Evolutionary conservation across 1,284 basidiomycete species (phyloP).

Genomic region (Schizophyllum amplum): DNA sequence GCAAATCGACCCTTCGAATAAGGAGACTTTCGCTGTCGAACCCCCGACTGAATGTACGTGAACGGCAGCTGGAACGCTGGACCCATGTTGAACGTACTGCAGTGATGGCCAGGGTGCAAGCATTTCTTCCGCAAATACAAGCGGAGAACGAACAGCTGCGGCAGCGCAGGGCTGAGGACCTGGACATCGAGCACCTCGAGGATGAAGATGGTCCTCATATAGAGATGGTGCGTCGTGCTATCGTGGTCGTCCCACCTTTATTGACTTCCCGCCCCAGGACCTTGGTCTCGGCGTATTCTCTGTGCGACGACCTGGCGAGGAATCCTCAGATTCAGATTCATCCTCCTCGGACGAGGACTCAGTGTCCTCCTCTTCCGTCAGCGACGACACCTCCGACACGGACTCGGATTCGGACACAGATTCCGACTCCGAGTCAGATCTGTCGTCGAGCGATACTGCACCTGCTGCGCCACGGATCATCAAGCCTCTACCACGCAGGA

Average conservation of each 20-base stretch:
- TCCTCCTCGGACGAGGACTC: neutral
- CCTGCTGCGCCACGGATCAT: neutral
- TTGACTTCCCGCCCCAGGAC: neutral
- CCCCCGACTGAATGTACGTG: neutral
- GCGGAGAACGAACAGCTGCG: neutral
- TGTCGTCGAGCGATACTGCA: neutral
- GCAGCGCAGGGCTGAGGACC: neutral
- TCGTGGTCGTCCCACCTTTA: neutral
- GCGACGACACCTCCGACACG: neutral
- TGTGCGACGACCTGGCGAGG: neutral
- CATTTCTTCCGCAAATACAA: neutral
- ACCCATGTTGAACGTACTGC: slow-evolving; percentile 18
- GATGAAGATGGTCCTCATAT: neutral
- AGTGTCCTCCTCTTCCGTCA: neutral
- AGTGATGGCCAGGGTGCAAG: slow-evolving; percentile 21
- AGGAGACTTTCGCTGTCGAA: neutral
- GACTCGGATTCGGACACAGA: neutral
- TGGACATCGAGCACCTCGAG: neutral
- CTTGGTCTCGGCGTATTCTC: neutral
- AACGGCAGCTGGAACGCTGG: neutral
- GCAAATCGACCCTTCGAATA: neutral
- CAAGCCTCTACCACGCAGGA: neutral
- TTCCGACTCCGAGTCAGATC: neutral
- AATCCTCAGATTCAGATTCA: neutral
- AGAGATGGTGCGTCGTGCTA: neutral